Percentiles rank a stretch among this genome's conserved stretches.
Evolutionary conservation across 129 eudicot species (phyloP).

Genomic region (Chrysanthemum seticuspe): DNA sequence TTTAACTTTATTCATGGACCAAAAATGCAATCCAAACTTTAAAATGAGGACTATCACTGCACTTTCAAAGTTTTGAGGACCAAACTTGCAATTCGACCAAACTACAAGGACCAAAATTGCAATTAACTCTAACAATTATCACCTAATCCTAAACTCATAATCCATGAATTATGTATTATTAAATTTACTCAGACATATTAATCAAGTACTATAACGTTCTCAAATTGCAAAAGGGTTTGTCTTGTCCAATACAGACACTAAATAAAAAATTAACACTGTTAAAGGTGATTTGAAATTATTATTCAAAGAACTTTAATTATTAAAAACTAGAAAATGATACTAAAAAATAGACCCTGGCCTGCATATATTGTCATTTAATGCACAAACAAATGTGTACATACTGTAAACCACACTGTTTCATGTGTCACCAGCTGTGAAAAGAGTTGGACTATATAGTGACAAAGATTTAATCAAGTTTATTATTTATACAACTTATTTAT

Average conservation of each 20-base stretch:
- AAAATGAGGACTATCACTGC: too few relatives aligned
- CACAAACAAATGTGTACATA: conserved; percentile 23
- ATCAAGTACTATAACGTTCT: background rate
- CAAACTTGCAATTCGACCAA: too few relatives aligned
- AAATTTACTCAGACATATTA: too few relatives aligned
- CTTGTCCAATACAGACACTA: conserved; percentile 14
- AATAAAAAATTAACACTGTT: background rate
- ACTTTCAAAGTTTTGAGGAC: too few relatives aligned
- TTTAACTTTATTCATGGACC: too few relatives aligned
- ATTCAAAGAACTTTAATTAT: background rate
- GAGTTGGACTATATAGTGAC: conserved; percentile 25
- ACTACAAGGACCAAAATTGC: too few relatives aligned
- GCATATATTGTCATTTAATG: conserved; percentile 41
- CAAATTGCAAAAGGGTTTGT: conserved; percentile 28
- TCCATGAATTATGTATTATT: too few relatives aligned
- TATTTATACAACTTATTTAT: background rate
- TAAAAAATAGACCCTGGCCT: conserved; percentile 18
- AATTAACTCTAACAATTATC: too few relatives aligned
- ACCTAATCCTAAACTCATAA: too few relatives aligned
- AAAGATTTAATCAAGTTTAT: background rate
- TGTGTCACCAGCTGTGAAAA: conserved; percentile 38
- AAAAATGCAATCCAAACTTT: too few relatives aligned
- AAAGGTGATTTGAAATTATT: conserved; percentile 13
- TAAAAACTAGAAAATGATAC: background rate
- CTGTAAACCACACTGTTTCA: conserved; percentile 25